A percentile compares a stretch with the other conserved stretches of the same genome.
phyloP scores from a whole-genome alignment of 2,329 filamentous ascomycete species.

The Diaporthe vexans region DNA sequence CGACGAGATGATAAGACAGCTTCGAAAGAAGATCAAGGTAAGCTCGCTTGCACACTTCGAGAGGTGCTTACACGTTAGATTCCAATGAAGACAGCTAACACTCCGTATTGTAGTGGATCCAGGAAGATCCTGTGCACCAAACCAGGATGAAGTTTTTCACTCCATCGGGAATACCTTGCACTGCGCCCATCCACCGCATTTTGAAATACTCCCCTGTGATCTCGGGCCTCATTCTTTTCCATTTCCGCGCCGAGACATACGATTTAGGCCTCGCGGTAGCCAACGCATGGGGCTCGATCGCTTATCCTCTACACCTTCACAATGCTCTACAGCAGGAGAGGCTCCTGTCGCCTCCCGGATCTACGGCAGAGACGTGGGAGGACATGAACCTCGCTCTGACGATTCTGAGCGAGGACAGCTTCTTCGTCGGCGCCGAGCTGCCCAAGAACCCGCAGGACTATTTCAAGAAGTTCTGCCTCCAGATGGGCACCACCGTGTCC shows the following conservation, averaged over 20 bases:
- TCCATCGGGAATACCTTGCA: neutral
- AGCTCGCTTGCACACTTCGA: no score
- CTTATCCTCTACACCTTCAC: slow-evolving; percentile 57
- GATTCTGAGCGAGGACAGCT: slow-evolving; percentile 49
- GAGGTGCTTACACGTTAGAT: no score
- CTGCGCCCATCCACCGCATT: slow-evolving; percentile 47
- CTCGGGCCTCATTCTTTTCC: slow-evolving; percentile 55
- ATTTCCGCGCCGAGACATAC: slow-evolving; percentile 50
- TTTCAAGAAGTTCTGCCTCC: slow-evolving; percentile 54
- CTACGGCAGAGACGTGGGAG: slow-evolving; percentile 47
- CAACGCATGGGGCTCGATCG: slow-evolving; percentile 57
- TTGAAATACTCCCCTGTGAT: slow-evolving; percentile 54
- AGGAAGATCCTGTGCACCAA: neutral
- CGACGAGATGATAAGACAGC: neutral
- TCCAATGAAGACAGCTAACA: neutral
- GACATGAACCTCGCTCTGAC: slow-evolving; percentile 56
- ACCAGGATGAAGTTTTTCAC: slow-evolving; percentile 31
- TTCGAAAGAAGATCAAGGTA: slow-evolving; percentile 9
- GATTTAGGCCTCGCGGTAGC: slow-evolving; percentile 51
- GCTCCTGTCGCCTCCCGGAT: slow-evolving; percentile 41
- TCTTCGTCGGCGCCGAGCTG: slow-evolving; percentile 52
- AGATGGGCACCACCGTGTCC: slow-evolving; percentile 54
- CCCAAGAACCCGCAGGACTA: slow-evolving; percentile 52
- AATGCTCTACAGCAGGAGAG: slow-evolving; percentile 53
- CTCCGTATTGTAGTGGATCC: no score